Evolutionary conservation across 2,329 filamentous ascomycete species (phyloP).

Genomic region (Onygenales sp.): DNA sequence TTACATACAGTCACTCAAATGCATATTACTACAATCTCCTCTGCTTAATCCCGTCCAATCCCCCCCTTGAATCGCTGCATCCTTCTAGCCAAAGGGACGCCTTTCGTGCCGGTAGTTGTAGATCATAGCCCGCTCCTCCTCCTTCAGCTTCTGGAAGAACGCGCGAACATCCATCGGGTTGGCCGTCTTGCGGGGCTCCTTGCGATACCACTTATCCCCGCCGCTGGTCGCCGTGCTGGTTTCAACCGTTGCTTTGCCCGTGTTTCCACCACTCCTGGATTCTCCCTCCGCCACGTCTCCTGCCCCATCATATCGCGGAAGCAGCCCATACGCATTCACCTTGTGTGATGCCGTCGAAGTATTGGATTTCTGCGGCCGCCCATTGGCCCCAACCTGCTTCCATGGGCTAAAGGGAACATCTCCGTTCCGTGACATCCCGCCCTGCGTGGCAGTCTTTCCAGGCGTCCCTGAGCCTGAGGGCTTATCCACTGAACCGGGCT

Average conservation of each 20-base stretch:
- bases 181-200: constrained; percentile 9
- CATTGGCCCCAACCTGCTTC: constrained; percentile 12
- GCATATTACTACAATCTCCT: not conserved
- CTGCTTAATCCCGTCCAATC: not conserved
- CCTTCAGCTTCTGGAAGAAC: constrained; percentile 16
- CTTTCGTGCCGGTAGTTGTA: constrained; percentile 10
- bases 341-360: constrained; percentile 20
- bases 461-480: not conserved
- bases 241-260: not conserved
- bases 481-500: not conserved
- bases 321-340: constrained; percentile 21
- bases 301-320: constrained; percentile 22
- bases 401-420: constrained; percentile 16
- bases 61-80: not conserved
- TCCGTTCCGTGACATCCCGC: constrained; percentile 1
- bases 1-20: no score
- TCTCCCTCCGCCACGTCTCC: constrained; percentile 8
- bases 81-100: constrained; percentile 6
- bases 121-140: constrained; percentile 17
- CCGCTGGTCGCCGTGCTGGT: not conserved
- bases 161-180: constrained; percentile 14
- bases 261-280: not conserved
- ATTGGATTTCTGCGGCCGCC: constrained; percentile 18
- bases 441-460: not conserved
- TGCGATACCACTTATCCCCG: constrained; percentile 8